Base-by-base conservation (phyloP, 768 basidiomycete species). In the Panaeolus papilionaceus region DNA sequence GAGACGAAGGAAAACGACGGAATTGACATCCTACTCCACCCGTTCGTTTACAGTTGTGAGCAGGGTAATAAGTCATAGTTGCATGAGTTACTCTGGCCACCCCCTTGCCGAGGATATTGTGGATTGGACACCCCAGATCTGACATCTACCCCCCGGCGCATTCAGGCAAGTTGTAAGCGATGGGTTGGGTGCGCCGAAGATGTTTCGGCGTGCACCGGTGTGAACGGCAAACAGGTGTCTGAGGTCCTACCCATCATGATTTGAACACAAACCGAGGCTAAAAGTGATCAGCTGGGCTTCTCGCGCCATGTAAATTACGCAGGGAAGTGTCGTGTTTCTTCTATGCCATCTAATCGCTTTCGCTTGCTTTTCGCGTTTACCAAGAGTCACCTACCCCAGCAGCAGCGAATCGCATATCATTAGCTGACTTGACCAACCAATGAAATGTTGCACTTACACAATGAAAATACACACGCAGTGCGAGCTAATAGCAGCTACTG, bases 11-110 rank as follows among this genome's bases (percentile, higher is more conserved):
- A 33, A 58, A 33, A 33, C 11, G 54, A 33, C 54, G 54, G 54
- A 58, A 49, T 58, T 28, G 26, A 33, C 33, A 4, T 58, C 54
- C 54, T 58, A 58, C 54, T 58, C 54, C 28, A 58, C 54, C 54
- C 54, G 54, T 6, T 58, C 54, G 54, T 51, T 51, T 51, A 20
- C 47, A 33, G 14, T 10, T 28, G 33, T 58, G 54, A 28, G 16
- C 54, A 58, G 54, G n/a, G 54, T 58, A 58, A 58, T 18, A 49
- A 58, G 54, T 58, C 54, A 58, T 12, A 28, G 12, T 4, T 28
- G 33, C 9, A 33, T 58, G 54, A 58, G 26, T 58, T 58, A 58
- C 54, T 58, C 54, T 58, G 54, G 6, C 26, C 51, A 58, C 54
- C 54, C 54, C 54, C 26, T 28, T 58, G 54, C 54, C 54, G 54